Base-by-base conservation (phyloP, 2,329 filamentous ascomycete species). In the Talaromyces atroroseus region DNA sequence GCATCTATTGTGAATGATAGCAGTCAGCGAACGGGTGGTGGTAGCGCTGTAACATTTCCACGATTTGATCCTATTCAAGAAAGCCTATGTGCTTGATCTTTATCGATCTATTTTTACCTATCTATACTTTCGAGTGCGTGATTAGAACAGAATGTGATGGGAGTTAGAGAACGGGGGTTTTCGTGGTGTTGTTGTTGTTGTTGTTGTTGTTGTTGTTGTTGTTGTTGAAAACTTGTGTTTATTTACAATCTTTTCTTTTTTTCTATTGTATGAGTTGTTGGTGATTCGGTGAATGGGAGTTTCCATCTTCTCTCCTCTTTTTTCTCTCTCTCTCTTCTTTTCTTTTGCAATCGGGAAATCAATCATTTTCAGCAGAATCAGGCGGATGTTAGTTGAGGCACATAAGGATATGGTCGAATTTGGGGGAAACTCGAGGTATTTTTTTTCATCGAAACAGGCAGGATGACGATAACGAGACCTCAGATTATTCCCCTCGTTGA, bases 31-130 rank as follows among this genome's bases (percentile, higher is more conserved):
- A 61, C 61, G 55, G 64, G 64, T 32, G 45, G 62, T 26, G 57
- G 58, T n/a, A 10, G 26, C 26, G 64, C 64, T 14, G 56, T 55
- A 26, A 51, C 63, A 11, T 73, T 73, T 58, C 58, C 61, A 51
- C 68, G 72, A 44, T 70, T 71, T 55, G 67, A 71, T 54, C 60
- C 67, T 7, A 63, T 69, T 40, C 65, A 67, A 34, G 68, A 62
- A 47, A 66, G 70, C 54, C 58, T 74, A 18, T 72, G 72, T 61
- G 65, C 67, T 58, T 72, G 65, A 59, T 21, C 21, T 36, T 20
- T 29, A 29, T 29, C 26, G 32, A 16, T 36, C 26, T 29, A 8
- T 34, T 16, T 38, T 18, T 14, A 18, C 14, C 46, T 6, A 3
- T 36, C 8, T 36, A 36, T 36, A 10, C 32, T 36, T 36, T 36